phyloP scores from a whole-genome alignment of 2,329 filamentous ascomycete genomes.

The Neopestalotiopsis sp. region DNA sequence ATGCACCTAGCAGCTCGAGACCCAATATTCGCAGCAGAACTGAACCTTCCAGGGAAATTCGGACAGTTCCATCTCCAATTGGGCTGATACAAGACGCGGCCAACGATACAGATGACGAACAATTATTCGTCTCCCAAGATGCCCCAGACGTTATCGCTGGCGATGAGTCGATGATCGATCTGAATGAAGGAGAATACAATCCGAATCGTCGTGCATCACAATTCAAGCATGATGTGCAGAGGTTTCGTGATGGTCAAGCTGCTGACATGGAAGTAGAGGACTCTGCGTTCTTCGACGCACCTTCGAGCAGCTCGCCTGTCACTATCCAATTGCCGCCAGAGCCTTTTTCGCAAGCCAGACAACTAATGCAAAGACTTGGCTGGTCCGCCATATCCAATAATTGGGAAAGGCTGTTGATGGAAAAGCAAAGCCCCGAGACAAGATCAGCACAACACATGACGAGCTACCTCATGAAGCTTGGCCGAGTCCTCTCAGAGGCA shows the following conservation, averaged over 20 bases:
- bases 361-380: constrained; percentile 25
- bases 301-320: constrained; percentile 26
- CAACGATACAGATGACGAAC: background rate
- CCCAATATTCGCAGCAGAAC: background rate
- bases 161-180: background rate
- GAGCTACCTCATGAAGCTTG: constrained; percentile 29
- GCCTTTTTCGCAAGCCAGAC: constrained; percentile 20
- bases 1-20: background rate
- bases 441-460: constrained; percentile 27
- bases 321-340: constrained; percentile 25
- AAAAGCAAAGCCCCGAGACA: constrained; percentile 23
- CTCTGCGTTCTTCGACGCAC: constrained; percentile 26
- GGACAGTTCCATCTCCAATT: background rate
- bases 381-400: constrained; percentile 28
- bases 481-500: constrained; percentile 27
- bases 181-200: background rate
- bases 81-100: background rate
- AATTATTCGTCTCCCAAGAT: background rate
- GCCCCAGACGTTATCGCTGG: background rate
- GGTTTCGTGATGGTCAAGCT: constrained; percentile 6
- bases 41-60: background rate
- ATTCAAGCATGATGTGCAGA: constrained; percentile 24
- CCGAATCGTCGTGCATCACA: constrained; percentile 1
- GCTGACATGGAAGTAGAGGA: constrained; percentile 21
- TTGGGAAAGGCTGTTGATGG: constrained; percentile 28